phyloP scores from a whole-genome alignment of 2,329 filamentous ascomycete species.

The Cercospora sp. region DNA sequence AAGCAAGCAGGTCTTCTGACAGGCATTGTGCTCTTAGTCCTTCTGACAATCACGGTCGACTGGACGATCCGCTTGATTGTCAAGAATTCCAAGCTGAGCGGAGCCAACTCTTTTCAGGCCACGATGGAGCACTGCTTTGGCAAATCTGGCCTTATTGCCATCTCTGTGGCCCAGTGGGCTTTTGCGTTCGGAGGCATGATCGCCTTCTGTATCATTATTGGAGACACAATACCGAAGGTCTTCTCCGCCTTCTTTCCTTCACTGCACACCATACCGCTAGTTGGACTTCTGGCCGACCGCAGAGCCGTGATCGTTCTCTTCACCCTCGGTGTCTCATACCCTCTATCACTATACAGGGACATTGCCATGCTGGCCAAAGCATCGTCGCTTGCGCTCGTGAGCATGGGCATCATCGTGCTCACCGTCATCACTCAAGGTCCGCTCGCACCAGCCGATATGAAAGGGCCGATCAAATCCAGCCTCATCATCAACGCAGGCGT shows the following conservation, averaged over 20 bases:
- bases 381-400: slow-evolving; percentile 86
- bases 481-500: slow-evolving; percentile 82
- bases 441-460: slow-evolving; percentile 68
- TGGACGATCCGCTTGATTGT: slow-evolving; percentile 98
- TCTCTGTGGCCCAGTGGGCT: slow-evolving; percentile 89
- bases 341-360: slow-evolving; percentile 89
- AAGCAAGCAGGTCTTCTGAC: slow-evolving; percentile 83
- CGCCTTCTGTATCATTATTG: slow-evolving; percentile 95
- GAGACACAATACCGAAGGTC: slow-evolving; percentile 93
- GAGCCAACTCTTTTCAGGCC: slow-evolving; percentile 89
- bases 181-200: slow-evolving; percentile 99
- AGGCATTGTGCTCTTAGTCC: slow-evolving; percentile 74
- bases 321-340: slow-evolving; percentile 81
- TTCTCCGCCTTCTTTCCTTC: slow-evolving; percentile 78
- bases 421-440: slow-evolving; percentile 85
- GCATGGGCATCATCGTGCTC: slow-evolving; percentile 86
- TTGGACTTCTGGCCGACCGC: slow-evolving; percentile 80
- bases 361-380: slow-evolving; percentile 98
- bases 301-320: slow-evolving; percentile 85
- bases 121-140: slow-evolving; percentile 97
- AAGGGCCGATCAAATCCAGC: slow-evolving; percentile 69
- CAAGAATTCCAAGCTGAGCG: slow-evolving; percentile 94
- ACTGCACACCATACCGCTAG: slow-evolving; percentile 68
- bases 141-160: slow-evolving; percentile 80
- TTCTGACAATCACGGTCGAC: slow-evolving; percentile 81